Evolutionary conservation across 1,284 basidiomycete genomes (phyloP).

Genomic region (Apiotrichum sp.): DNA sequence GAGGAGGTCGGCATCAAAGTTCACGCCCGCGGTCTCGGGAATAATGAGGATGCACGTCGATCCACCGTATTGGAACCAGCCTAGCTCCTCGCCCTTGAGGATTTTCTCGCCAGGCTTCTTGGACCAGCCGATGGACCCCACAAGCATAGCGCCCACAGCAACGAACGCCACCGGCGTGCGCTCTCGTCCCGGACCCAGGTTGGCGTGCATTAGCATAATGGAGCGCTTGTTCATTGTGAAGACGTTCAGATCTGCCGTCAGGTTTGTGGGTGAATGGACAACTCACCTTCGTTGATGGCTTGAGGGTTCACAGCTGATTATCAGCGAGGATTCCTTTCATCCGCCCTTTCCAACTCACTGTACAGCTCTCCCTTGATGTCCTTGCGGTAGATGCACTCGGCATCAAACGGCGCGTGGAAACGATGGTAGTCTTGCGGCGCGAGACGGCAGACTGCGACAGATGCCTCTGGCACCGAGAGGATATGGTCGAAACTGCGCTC

Average conservation of each 20-base stretch:
- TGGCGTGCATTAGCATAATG: constrained; percentile 35
- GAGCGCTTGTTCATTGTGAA: constrained; percentile 20
- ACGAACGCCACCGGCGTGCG: constrained; percentile 40
- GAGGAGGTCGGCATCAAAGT: constrained; percentile 63
- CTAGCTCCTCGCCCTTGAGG: constrained; percentile 50
- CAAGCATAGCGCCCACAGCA: constrained; percentile 51
- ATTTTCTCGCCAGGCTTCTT: constrained; percentile 45
- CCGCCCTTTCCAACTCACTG: constrained; percentile 23
- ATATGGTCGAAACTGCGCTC: constrained; percentile 50
- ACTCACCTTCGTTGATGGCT: constrained; percentile 61
- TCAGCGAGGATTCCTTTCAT: neutral
- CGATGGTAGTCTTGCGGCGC: constrained; percentile 80
- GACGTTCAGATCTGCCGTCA: constrained; percentile 14
- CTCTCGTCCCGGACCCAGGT: constrained; percentile 38
- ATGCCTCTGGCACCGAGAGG: neutral
- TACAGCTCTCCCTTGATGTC: constrained; percentile 47
- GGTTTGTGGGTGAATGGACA: neutral
- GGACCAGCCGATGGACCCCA: constrained; percentile 51
- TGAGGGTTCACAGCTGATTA: constrained; percentile 54
- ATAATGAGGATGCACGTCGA: constrained; percentile 61
- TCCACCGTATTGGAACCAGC: constrained; percentile 50
- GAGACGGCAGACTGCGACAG: constrained; percentile 50
- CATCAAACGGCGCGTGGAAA: constrained; percentile 72
- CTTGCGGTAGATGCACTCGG: constrained; percentile 52
- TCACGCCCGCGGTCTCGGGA: constrained; percentile 50